These are phyloP conservation scores for Penicillium bialowiezense DNA, from an alignment of 495 filamentous ascomycete species.

Conservation along the genomic window DNA sequence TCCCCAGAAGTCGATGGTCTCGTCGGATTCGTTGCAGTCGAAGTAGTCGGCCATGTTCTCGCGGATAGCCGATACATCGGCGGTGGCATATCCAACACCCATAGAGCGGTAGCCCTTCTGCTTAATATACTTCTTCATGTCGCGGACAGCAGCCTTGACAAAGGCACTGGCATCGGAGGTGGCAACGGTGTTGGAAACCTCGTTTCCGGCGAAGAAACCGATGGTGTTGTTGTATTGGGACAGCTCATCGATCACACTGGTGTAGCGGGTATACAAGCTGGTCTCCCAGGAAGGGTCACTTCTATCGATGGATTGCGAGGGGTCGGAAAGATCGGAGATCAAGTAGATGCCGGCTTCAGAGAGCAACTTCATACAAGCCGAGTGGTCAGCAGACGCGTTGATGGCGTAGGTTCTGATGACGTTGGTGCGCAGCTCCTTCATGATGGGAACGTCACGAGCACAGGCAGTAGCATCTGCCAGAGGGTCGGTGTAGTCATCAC, in stretches of 20 bases:
- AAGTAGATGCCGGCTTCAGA: constrained; percentile 90
- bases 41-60: constrained; percentile 81
- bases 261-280: constrained; percentile 74
- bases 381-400: constrained; percentile 74
- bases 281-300: constrained; percentile 73
- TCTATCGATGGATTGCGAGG: constrained; percentile 78
- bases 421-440: constrained; percentile 78
- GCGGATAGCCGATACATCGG: constrained; percentile 82
- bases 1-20: constrained; percentile 90
- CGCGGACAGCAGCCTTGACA: constrained; percentile 94
- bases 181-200: constrained; percentile 80
- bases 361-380: constrained; percentile 79
- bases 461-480: constrained; percentile 68
- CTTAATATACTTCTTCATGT: constrained; percentile 91
- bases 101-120: constrained; percentile 68
- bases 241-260: constrained; percentile 75
- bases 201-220: constrained; percentile 97
- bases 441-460: constrained; percentile 77
- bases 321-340: constrained; percentile 82
- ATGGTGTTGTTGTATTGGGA: constrained; percentile 79
- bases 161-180: constrained; percentile 87
- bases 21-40: constrained; percentile 69
- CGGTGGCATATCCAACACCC: constrained; percentile 92
- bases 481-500: constrained; percentile 57
- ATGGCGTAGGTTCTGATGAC: constrained; percentile 92